A percentile compares a stretch with the other conserved stretches of the same genome.
These are phyloP conservation scores for Blastobotrys serpentis DNA, from an alignment of 1,139 yeast species.

Conservation along the genomic window DNA sequence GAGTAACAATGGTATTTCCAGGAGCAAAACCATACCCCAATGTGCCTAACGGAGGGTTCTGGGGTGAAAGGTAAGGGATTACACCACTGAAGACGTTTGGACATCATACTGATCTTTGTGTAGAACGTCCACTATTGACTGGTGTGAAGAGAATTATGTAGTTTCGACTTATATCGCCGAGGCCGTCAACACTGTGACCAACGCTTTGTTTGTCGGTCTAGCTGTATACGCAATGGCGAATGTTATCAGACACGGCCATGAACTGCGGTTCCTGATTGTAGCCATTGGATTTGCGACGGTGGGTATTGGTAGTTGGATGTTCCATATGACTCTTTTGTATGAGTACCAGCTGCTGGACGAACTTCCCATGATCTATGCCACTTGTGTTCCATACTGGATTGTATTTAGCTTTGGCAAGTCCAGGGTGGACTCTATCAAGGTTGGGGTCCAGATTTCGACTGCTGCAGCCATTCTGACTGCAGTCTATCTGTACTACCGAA, in stretches of 20 bases:
- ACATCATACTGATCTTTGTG: background rate
- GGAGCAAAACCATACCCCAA: conserved; percentile 33
- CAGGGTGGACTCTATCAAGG: conserved; percentile 38
- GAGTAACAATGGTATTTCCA: conserved; percentile 19
- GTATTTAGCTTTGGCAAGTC: conserved; percentile 66
- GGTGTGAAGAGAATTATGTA: conserved; percentile 96
- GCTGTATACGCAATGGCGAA: conserved; percentile 67
- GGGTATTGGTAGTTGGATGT: conserved; percentile 91
- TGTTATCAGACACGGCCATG: conserved; percentile 60
- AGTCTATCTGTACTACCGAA: conserved; percentile 61
- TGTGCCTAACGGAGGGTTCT: conserved; percentile 33
- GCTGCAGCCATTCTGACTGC: conserved; percentile 59
- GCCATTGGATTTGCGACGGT: conserved; percentile 81
- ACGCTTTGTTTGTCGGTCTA: conserved; percentile 62
- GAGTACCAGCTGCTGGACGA: conserved; percentile 91
- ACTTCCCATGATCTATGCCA: conserved; percentile 96
- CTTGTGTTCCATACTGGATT: conserved; percentile 92
- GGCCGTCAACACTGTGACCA: conserved; percentile 77
- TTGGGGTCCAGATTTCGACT: conserved; percentile 36
- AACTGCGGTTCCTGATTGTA: conserved; percentile 65
- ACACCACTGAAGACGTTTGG: background rate
- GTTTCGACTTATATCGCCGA: conserved; percentile 87
- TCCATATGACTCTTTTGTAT: conserved; percentile 91
- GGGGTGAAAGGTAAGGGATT: conserved; percentile 35
- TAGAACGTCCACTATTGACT: conserved; percentile 71